Conservation (phyloP, 257 asterid species). For the Lycium barbarum region DNA sequence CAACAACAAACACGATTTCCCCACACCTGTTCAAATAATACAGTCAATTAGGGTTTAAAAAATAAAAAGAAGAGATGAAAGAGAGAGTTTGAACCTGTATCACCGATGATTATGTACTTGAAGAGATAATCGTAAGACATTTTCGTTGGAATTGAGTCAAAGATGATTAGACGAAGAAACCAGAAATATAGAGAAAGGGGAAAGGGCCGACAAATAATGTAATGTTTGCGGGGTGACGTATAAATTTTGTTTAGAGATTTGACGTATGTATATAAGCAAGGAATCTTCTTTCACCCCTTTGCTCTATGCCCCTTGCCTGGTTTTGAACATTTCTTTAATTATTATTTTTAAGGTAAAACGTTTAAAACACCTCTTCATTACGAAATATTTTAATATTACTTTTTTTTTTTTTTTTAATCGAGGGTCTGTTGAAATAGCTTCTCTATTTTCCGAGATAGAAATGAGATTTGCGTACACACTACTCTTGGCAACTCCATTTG, state of each 20-base stretch:
- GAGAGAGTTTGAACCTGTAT: slow-evolving; percentile 49
- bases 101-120: slow-evolving; percentile 85
- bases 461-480: too few relatives aligned
- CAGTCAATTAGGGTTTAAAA: slow-evolving; percentile 12
- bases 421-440: too few relatives aligned
- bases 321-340: too few relatives aligned
- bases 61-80: not conserved
- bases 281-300: not conserved
- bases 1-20: slow-evolving; percentile 38
- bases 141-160: slow-evolving; percentile 27
- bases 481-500: too few relatives aligned
- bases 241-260: not conserved
- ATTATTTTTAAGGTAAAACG: too few relatives aligned
- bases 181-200: not conserved
- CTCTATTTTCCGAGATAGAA: too few relatives aligned
- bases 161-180: not conserved
- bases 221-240: slow-evolving; percentile 1
- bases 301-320: too few relatives aligned
- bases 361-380: too few relatives aligned
- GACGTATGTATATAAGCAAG: not conserved
- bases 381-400: too few relatives aligned
- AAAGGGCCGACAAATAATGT: not conserved
- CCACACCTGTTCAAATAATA: slow-evolving; percentile 28
- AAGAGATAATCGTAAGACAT: slow-evolving; percentile 87
- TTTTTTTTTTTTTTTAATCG: too few relatives aligned